These are phyloP conservation scores for Torulaspora franciscae DNA, from an alignment of 805 yeast genomes.

Conservation along the genomic window DNA sequence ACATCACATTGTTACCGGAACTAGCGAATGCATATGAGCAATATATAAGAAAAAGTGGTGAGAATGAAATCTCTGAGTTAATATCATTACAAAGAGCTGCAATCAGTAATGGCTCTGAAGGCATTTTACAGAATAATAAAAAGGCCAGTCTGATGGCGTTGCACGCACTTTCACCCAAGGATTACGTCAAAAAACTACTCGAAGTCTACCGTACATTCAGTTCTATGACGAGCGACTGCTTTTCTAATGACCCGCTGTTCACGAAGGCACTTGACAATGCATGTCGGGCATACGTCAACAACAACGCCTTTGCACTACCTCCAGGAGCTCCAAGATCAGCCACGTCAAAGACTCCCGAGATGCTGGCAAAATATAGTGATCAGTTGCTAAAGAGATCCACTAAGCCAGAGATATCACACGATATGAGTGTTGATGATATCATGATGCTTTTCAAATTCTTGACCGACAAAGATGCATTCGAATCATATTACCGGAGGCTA, in stretches of 20 bases:
- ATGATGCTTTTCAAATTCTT: slow-evolving; percentile 83
- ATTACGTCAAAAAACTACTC: slow-evolving; percentile 73
- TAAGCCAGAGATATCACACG: slow-evolving; percentile 62
- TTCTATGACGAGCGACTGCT: slow-evolving; percentile 31
- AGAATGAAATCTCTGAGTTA: slow-evolving; percentile 26
- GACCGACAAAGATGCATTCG: slow-evolving; percentile 93
- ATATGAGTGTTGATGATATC: slow-evolving; percentile 77
- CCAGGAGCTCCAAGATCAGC: slow-evolving; percentile 44
- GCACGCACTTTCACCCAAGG: slow-evolving; percentile 48
- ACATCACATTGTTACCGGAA: slow-evolving; percentile 73
- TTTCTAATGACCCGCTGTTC: slow-evolving; percentile 69
- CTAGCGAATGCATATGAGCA: slow-evolving; percentile 66
- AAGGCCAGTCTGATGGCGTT: slow-evolving; percentile 39
- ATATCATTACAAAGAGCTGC: slow-evolving; percentile 21
- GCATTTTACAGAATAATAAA: slow-evolving; percentile 33
- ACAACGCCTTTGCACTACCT: slow-evolving; percentile 72
- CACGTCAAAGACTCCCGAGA: slow-evolving; percentile 82
- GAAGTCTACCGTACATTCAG: slow-evolving; percentile 60
- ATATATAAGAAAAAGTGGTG: slow-evolving; percentile 66
- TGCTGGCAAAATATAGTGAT: slow-evolving; percentile 86
- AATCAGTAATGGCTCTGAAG: slow-evolving; percentile 13
- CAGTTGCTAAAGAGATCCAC: slow-evolving; percentile 70
- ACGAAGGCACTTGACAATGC: slow-evolving; percentile 87
- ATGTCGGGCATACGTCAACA: slow-evolving; percentile 77
- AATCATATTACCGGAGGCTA: slow-evolving; percentile 82